Evolutionary conservation across 805 yeast genomes (phyloP), one percentile per base, ranked within the genome.

Genomic region (Metschnikowia reukaufii): DNA sequence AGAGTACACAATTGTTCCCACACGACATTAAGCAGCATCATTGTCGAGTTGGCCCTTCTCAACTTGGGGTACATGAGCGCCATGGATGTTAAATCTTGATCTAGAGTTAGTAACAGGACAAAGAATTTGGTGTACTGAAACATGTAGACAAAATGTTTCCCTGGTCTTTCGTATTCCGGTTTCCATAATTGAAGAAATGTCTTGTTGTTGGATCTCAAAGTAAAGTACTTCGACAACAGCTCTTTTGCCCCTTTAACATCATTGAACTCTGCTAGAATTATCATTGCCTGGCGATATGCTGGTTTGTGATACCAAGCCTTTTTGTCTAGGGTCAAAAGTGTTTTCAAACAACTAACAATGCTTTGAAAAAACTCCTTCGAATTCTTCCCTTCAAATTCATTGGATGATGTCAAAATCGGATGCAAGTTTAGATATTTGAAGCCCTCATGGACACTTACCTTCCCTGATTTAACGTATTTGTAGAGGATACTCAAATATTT

Each of bases 281-380:
- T 81, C 44, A 67, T 73, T 0, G 97, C 89, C 13, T 87, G 68
- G 51, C 90, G 72, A 59, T 77, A 90, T 2, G 79, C 74, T 1
- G 97, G 95, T 44, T 86, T 78, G 60, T 94, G 98, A 44, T 90
- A 96, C 97, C 97, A 90, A 44, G 82, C 87, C 61, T 83, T 87
- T 61, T 86, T 90, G 61, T 92, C 98, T 9, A 78, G 65, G 0
- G 68, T 42, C 15, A 76, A 64, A 2, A 88, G 59, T 47, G 69
- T 77, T 33, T 66, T 67, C 34, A 88, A 62, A 6, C 80, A 63
- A 0, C 60, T 61, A 1, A 84, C 66, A 3, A 84, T 65, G 10
- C 67, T 55, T 6, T 60, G 52, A 44, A 64, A 72, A 51, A 81
- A 72, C 0, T 59, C 60, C 3, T 55, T 37, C n/a, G 60, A 52